These are phyloP conservation scores for Eucalyptus urophylla DNA, from an alignment of 345 rosid species.

Conservation along the genomic window DNA sequence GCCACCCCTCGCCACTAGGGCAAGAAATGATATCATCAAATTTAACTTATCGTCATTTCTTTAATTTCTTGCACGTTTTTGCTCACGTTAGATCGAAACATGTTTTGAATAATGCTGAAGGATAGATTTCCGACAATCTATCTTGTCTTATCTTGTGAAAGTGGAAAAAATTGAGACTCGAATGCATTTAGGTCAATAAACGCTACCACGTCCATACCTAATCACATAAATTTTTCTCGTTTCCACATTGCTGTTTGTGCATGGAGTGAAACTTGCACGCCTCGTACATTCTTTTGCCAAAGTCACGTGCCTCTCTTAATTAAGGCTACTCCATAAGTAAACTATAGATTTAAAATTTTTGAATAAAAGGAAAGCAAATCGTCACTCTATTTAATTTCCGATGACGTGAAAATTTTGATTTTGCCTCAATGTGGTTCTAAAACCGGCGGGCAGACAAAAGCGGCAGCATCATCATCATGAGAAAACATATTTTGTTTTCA, in stretches of 20 bases:
- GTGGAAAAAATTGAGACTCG: neutral
- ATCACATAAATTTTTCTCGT: neutral
- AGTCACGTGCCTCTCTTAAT: neutral
- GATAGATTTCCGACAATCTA: neutral
- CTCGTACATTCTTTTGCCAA: neutral
- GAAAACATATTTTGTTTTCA: neutral
- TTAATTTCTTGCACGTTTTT: neutral
- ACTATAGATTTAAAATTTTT: neutral
- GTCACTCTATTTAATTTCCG: neutral
- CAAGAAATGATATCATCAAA: no score
- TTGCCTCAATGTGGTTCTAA: neutral
- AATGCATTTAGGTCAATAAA: neutral
- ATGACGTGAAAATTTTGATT: neutral
- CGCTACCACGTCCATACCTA: neutral
- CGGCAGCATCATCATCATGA: neutral
- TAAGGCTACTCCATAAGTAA: neutral
- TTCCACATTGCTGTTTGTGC: neutral
- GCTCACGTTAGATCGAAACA: neutral
- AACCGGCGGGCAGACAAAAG: neutral
- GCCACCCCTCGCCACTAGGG: neutral
- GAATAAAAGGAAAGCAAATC: neutral
- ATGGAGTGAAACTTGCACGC: neutral
- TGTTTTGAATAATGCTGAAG: neutral
- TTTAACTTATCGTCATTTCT: neutral
- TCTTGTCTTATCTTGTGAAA: neutral